Evolutionary conservation across 371 early-diverging fungal genomes (phyloP).

Genomic region (Apophysomyces elegans): DNA sequence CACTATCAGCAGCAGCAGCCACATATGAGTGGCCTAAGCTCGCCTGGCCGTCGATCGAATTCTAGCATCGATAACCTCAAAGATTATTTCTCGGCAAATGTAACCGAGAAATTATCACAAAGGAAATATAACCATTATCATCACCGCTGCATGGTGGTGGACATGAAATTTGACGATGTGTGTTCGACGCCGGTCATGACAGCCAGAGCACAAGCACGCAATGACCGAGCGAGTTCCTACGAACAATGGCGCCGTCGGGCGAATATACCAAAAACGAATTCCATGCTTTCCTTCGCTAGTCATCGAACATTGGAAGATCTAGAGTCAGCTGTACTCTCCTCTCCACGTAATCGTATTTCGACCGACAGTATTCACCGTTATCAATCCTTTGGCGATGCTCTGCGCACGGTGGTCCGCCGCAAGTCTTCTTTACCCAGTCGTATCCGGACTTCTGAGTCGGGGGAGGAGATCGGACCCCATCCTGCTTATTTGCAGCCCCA

Average conservation of each 20-base stretch:
- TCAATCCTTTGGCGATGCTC: constrained; percentile 14
- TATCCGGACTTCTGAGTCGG: constrained; percentile 13
- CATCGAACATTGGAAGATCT: constrained; percentile 4
- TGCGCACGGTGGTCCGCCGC: constrained; percentile 16
- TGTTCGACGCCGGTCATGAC: constrained; percentile 29
- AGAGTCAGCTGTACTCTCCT: constrained; percentile 3
- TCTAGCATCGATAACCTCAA: constrained; percentile 28
- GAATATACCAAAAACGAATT: constrained; percentile 26
- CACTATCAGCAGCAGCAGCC: not conserved
- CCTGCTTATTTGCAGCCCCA: not conserved
- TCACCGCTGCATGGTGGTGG: constrained; percentile 20
- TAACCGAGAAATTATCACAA: constrained; percentile 26
- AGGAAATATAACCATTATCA: constrained; percentile 27
- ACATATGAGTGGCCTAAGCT: not conserved
- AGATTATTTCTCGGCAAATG: constrained; percentile 25
- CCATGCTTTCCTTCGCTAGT: constrained; percentile 24
- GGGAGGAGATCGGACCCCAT: constrained; percentile 3
- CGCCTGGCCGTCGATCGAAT: constrained; percentile 11
- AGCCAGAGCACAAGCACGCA: constrained; percentile 23
- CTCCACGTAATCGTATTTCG: constrained; percentile 3
- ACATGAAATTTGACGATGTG: constrained; percentile 34
- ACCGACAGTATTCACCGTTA: not conserved
- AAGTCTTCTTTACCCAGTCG: constrained; percentile 24
- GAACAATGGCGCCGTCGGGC: constrained; percentile 26
- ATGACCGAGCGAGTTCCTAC: constrained; percentile 21